Base-by-base conservation (phyloP, 306 rosid genomes). In the Medicago arabica region DNA sequence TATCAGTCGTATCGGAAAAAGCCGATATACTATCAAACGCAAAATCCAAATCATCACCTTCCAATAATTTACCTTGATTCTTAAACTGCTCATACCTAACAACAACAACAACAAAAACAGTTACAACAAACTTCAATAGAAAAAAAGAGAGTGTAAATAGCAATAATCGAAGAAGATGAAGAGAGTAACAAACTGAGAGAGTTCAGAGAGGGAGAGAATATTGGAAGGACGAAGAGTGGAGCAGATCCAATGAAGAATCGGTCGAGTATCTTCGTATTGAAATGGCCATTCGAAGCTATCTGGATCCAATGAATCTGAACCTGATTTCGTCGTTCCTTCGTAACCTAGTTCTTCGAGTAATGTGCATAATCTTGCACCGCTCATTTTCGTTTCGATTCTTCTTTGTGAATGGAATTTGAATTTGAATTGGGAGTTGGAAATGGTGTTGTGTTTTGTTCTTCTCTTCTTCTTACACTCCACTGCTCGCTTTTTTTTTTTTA, bases 201-300 rank as follows among this genome's bases (percentile, higher is more conserved):
- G 96, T 63, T 90, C 97, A 5, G 92, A 74, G 80, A 82, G 90
- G 38, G 96, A 92, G 71, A 95, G 96, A 69, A 95, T 91, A 47
- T 95, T 95, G 80, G 97, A 90, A 25, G 90, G 85, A 14, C 98
- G 97, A 16, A 95, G 96, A 81, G 88, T 92, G 76, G 98, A 89
- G 85, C 93, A 92, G 88, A 95, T 85, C 98, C 97, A 95, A 60
- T 92, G 88, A 58, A 92, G 96, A 47, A 92, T 88, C 38, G 95
- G 96, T 44, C 95, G 95, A 13, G 96, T 91, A 36, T 92, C 97
- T 75, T 92, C 97, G 80, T 87, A 92, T 38, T 90, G 97, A 51
- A 95, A 92, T 1, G 97, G 97, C 98, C 98, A 95, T 53, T 95
- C 97, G 77, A 92, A 95, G 81, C 96, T 95, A 77, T 92, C 97